These are phyloP conservation scores for Arthrobotrys iridis DNA, from an alignment of 2,329 filamentous ascomycete genomes.

Conservation along the genomic window DNA sequence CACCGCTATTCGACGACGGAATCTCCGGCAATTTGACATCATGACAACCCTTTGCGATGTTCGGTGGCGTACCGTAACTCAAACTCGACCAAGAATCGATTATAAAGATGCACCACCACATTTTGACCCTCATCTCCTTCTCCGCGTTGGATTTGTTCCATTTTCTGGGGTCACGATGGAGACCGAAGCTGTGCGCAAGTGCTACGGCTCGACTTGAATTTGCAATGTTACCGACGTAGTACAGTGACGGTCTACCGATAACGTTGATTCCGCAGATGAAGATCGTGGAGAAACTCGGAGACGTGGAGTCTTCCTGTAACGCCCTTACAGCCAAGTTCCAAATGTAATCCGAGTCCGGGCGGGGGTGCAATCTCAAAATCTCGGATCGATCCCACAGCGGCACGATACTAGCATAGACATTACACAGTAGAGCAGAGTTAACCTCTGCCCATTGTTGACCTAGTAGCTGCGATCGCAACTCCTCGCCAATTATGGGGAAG, in stretches of 20 bases:
- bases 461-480: constrained; percentile 53
- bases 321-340: constrained; percentile 72
- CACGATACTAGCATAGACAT: constrained; percentile 69
- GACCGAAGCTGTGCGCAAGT: constrained; percentile 67
- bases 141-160: constrained; percentile 68
- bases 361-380: constrained; percentile 63
- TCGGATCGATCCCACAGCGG: constrained; percentile 69
- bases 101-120: constrained; percentile 69
- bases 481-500: constrained; percentile 71
- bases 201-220: constrained; percentile 67
- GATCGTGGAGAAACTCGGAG: constrained; percentile 70
- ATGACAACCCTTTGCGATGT: constrained; percentile 64
- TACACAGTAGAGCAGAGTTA: constrained; percentile 67
- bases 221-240: constrained; percentile 69
- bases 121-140: constrained; percentile 66
- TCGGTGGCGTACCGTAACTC: constrained; percentile 67
- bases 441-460: constrained; percentile 27
- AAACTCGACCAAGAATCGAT: constrained; percentile 69
- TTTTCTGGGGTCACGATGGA: constrained; percentile 66
- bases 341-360: constrained; percentile 70
- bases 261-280: constrained; percentile 70
- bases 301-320: constrained; percentile 70
- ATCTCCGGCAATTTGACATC: constrained; percentile 65
- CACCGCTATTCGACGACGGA: constrained; percentile 44
- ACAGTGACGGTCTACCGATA: constrained; percentile 70